Evolutionary conservation across 257 asterid species (phyloP).

Genomic region (Phtheirospermum japonicum): DNA sequence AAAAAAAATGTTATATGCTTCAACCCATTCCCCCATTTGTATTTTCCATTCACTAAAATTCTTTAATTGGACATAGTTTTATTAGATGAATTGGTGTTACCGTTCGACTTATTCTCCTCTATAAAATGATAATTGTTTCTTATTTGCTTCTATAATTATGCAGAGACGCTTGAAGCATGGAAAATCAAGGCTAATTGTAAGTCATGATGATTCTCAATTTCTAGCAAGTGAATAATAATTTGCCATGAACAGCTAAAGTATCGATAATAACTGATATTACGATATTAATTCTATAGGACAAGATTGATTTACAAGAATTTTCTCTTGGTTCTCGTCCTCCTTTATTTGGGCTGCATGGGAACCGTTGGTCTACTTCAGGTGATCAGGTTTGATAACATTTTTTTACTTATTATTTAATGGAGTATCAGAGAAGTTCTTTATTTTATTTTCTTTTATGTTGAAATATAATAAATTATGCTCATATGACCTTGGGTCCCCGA

Average conservation of each 20-base stretch:
- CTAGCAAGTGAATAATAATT: conserved; percentile 22
- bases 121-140: conserved; percentile 13
- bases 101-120: too few species aligned
- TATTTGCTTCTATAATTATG: conserved; percentile 31
- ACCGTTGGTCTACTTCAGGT: conserved; percentile 80
- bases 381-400: conserved; percentile 77
- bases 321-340: conserved; percentile 93
- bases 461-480: too few species aligned
- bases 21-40: too few species aligned
- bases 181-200: conserved; percentile 78
- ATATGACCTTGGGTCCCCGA: too few species aligned
- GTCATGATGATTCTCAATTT: conserved; percentile 34
- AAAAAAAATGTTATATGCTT: too few species aligned
- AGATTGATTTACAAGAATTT: conserved; percentile 78
- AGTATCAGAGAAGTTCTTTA: too few species aligned
- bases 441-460: too few species aligned
- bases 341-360: conserved; percentile 73
- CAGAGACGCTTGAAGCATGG: conserved; percentile 94
- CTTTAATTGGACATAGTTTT: not conserved
- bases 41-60: not conserved
- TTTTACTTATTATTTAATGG: conserved; percentile 15
- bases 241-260: not conserved
- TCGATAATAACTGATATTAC: conserved; percentile 7
- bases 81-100: conserved; percentile 2
- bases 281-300: conserved; percentile 71